A percentile compares a stretch with the other conserved stretches of the same genome.
Conservation (phyloP, 2,329 filamentous ascomycete genomes). For the Pseudocercospora musae region DNA sequence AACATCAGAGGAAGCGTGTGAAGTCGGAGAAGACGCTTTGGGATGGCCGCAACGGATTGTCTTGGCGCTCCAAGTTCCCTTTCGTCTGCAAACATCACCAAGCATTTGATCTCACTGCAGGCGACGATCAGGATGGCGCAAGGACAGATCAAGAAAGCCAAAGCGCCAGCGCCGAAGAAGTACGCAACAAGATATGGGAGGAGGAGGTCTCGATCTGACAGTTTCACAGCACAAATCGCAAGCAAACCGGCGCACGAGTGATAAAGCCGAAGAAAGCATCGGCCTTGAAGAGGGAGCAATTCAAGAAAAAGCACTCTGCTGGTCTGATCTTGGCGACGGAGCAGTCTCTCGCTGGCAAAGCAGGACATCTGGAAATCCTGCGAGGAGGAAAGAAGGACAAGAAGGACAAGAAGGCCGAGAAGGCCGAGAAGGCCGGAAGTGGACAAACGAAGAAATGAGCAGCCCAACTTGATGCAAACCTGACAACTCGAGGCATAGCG, state of each 20-base stretch:
- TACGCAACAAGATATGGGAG: conserved; percentile 1
- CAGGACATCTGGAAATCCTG: conserved; percentile 67
- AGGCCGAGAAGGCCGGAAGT: conserved; percentile 24
- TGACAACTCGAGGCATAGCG: not conserved
- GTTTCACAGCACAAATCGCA: conserved; percentile 29
- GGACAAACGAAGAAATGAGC: not conserved
- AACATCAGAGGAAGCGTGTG: not conserved
- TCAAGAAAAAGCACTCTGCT: conserved; percentile 64
- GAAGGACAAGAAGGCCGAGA: conserved; percentile 28
- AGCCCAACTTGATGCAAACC: not conserved
- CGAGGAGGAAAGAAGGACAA: conserved; percentile 62
- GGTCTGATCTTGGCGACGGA: conserved; percentile 66
- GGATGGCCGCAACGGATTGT: not conserved
- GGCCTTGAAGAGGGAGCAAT: conserved; percentile 58
- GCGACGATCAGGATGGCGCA: conserved; percentile 25
- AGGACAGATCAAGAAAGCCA: conserved; percentile 32
- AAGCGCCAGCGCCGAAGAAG: conserved; percentile 27
- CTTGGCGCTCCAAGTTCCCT: not conserved
- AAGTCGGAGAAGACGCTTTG: not conserved
- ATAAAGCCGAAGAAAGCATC: conserved; percentile 65
- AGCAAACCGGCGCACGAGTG: conserved; percentile 51
- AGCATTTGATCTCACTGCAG: not conserved
- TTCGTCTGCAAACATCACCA: not conserved
- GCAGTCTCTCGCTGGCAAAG: conserved; percentile 61
- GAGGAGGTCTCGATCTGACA: not conserved